Evolutionary conservation across 2,329 filamentous ascomycete genomes (phyloP).

Genomic region (Coniochaeta ligniaria): DNA sequence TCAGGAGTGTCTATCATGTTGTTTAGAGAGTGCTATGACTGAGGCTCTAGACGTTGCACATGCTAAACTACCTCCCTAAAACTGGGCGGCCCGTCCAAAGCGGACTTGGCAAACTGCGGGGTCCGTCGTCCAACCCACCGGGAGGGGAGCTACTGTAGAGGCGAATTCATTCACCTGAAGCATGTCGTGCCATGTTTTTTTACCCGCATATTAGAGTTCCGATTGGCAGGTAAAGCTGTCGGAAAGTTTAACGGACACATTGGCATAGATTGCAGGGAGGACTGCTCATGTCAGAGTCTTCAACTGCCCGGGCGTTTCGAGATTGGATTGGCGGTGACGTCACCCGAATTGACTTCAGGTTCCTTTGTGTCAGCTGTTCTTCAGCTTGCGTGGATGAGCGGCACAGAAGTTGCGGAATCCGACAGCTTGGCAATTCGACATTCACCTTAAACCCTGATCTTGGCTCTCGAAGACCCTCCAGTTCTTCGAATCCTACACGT

Average conservation of each 20-base stretch:
- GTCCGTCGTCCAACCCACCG: neutral
- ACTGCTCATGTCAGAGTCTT: neutral
- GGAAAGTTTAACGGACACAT: neutral
- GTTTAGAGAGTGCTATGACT: too few relatives aligned
- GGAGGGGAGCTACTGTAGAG: neutral
- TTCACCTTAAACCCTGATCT: conserved; percentile 1
- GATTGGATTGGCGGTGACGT: neutral
- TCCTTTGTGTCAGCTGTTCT: neutral
- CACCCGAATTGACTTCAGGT: neutral
- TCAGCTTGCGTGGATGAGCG: neutral
- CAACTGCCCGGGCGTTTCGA: neutral
- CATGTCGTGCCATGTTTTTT: neutral
- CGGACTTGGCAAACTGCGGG: neutral
- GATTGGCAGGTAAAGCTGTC: neutral
- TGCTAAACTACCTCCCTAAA: neutral
- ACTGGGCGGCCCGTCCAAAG: too few relatives aligned
- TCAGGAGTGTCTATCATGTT: too few relatives aligned
- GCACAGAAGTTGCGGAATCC: too few relatives aligned
- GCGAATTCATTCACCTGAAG: neutral
- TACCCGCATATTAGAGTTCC: neutral
- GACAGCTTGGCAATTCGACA: too few relatives aligned
- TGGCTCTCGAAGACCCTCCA: neutral
- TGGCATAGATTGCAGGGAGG: neutral
- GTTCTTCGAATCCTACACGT: neutral
- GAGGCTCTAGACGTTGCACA: neutral